Evolutionary conservation across 805 yeast genomes (phyloP), one percentile per base, ranked within the genome.

Genomic region (Sugiyamaella smithiae): DNA sequence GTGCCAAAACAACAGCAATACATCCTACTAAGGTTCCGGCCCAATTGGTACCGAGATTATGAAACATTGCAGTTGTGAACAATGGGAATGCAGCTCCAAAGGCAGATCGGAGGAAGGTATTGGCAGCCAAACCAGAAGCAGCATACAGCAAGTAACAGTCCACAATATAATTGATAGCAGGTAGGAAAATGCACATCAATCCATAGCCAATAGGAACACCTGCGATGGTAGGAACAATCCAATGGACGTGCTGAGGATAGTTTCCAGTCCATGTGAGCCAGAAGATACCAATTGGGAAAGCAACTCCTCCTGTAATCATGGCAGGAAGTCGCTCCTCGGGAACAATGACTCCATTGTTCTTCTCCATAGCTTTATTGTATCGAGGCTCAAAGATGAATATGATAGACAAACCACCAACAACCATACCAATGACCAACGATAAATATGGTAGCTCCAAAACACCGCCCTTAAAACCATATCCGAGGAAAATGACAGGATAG

Each of bases 251-350:
- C 35, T 81, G 66, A 43, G 78, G 82, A 66, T 82, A 89, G 56
- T 80, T 77, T 63, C 96, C 96, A 12, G 89, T 73, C 97, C 97
- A 89, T 50, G 86, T 79, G 66, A 89, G 74, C 96, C 96, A 86
- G 62, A 89, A 74, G 56, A 89, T 70, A 46, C 96, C 97, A 45
- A 80, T 72, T 26, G 95, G 84, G 72, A 89, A 88, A 9, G 76
- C 63, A 47, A 86, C 54, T 23, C 84, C 81, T 26, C 95, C 90
- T 40, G 75, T 65, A 67, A 88, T 77, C 85, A 88, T 80, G 33
- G 90, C 82, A 17, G 82, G 80, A 50, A 89, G 72, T 67, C 96
- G 80, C 32, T 82, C 85, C 67, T 89, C 97, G 0, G 97, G 95
- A n/a, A 84, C 78, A 4, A 81, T 78, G 52, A 68, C 72, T 40